Percentiles rank a stretch among this genome's conserved stretches.
phyloP scores from a whole-genome alignment of 2,329 filamentous ascomycete genomes.

The Myriangium duriaei region DNA sequence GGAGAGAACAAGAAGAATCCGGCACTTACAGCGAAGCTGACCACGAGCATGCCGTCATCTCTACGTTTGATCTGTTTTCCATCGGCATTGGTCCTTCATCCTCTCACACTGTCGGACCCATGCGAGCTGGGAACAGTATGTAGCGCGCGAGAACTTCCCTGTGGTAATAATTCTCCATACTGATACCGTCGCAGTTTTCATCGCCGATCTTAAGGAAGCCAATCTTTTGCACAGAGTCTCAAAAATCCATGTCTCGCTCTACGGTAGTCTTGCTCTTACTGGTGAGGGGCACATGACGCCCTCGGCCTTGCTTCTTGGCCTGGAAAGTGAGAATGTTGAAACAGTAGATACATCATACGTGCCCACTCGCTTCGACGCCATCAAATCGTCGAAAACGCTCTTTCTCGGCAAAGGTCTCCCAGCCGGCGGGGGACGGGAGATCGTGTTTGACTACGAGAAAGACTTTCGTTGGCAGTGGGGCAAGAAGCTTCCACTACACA shows the following conservation, averaged over 20 bases:
- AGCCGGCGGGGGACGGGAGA: conserved; percentile 31
- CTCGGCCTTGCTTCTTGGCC: conserved; percentile 37
- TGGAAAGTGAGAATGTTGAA: conserved; percentile 39
- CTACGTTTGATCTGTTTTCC: conserved; percentile 40
- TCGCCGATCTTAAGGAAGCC: conserved; percentile 36
- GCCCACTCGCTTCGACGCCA: conserved; percentile 33
- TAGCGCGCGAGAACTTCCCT: too few species aligned
- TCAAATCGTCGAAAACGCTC: conserved; percentile 35
- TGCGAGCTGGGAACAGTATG: conserved; percentile 42
- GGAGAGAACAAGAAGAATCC: conserved; percentile 22
- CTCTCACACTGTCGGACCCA: conserved; percentile 40
- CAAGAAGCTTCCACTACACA: conserved; percentile 39
- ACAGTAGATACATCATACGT: conserved; percentile 39
- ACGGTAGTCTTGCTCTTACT: conserved; percentile 39
- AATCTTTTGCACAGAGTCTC: conserved; percentile 34
- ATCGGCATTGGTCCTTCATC: conserved; percentile 42
- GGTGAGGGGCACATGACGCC: conserved; percentile 43
- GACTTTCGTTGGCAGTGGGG: conserved; percentile 43
- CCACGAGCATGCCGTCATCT: conserved; percentile 41
- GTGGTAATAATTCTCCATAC: too few species aligned
- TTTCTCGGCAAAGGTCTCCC: conserved; percentile 31
- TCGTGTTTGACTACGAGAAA: conserved; percentile 37
- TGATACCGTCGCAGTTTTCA: too few species aligned
- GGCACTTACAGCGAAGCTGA: conserved; percentile 39
- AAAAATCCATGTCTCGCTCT: conserved; percentile 37